Base-by-base conservation (phyloP, 1,139 yeast genomes). In the Candida buenavistaensis region DNA sequence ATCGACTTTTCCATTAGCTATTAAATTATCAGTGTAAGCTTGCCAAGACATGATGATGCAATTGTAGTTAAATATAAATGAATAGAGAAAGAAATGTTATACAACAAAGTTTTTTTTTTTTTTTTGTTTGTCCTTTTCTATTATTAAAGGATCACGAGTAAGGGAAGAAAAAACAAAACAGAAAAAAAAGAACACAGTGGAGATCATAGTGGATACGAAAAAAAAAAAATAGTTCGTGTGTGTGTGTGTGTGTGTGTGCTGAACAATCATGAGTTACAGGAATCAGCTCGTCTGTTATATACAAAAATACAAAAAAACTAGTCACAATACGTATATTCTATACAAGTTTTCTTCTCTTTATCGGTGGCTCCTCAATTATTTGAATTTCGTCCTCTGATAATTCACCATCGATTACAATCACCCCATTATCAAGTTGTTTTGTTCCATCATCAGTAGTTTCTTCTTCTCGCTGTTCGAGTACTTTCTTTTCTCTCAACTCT, bases 11-110 rank as follows among this genome's bases (percentile, higher is more conserved):
- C 88, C 88, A 39, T 96, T 82, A 38, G 82, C 84, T 50, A 84
- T 69, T 51, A 92, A 79, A 65, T 89, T 89, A 61, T 92, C 97
- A 42, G 97, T 89, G 74, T 92, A 92, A 43, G 96, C 97, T 82
- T 70, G 65, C 68, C 70, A 63, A 41, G 70, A 62, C 72, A 69
- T 61, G 31, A 23, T 26, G 25, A 24, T 24, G 26, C 15, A 12
- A 12, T 12, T 24, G 7, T 21, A 23, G 25, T 21, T 12, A 28
- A 22, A 14, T 20, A 22, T 5, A 6, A 5, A 17, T 5, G 19
- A 17, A 7, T 14, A 30, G 10, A 30, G 17, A 23, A 19, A 23
- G 15, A 29, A 23, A 23, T n/a, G n/a, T n/a, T n/a, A n/a, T n/a
- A n/a, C n/a, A n/a, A n/a, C n/a, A n/a, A n/a, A n/a, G n/a, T n/a